Conservation (phyloP, 345 rosid genomes). For the Acer yangbiense region DNA sequence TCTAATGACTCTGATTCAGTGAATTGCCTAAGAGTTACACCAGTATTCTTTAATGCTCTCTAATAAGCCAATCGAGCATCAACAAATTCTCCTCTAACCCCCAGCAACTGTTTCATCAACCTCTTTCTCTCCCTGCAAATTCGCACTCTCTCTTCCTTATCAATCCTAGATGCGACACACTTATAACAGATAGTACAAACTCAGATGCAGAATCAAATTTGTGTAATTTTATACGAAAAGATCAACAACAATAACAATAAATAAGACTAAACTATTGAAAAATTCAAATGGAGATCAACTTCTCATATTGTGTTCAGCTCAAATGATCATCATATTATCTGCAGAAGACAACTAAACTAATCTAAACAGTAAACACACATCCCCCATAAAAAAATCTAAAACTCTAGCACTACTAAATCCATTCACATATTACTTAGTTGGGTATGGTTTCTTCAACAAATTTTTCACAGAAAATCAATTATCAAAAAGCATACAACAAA, state of each 20-base stretch:
- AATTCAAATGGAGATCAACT: not conserved
- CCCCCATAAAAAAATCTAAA: not conserved
- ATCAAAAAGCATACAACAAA: not conserved
- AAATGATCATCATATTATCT: not conserved
- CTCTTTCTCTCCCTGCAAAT: slow-evolving; percentile 82
- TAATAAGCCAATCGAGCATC: slow-evolving; percentile 74
- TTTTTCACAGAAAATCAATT: not conserved
- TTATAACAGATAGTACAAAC: slow-evolving; percentile 21
- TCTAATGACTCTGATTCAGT: slow-evolving; percentile 84
- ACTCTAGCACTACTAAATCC: not conserved
- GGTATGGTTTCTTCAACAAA: not conserved
- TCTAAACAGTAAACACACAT: no score
- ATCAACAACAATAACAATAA: not conserved
- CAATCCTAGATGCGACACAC: slow-evolving; percentile 81
- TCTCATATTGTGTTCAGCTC: not conserved
- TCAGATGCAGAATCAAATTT: slow-evolving; percentile 16
- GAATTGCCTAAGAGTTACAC: slow-evolving; percentile 88
- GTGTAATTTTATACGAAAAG: not conserved
- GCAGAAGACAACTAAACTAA: not conserved
- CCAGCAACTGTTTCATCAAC: slow-evolving; percentile 72
- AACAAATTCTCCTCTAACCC: slow-evolving; percentile 73
- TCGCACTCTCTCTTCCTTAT: slow-evolving; percentile 73
- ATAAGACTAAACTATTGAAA: not conserved
- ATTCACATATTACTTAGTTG: not conserved
- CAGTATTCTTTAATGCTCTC: slow-evolving; percentile 82